These are phyloP conservation scores for Terfezia boudieri DNA, from an alignment of 495 filamentous ascomycete species.

Conservation along the genomic window DNA sequence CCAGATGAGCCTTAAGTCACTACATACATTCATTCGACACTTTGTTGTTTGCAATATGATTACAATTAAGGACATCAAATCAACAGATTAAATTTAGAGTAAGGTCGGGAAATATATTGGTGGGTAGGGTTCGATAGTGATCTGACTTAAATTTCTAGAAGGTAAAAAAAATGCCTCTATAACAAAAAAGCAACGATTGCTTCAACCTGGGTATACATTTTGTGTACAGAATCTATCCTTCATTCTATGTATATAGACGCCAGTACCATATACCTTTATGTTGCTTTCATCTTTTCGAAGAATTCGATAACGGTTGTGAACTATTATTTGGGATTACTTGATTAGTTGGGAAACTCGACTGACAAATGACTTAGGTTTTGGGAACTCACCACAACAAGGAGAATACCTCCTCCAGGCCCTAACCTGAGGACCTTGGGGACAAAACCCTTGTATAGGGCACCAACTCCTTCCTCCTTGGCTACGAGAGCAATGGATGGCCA, in stretches of 20 bases:
- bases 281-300: slow-evolving; percentile 33
- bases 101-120: too few relatives aligned
- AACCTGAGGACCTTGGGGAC: slow-evolving; percentile 79
- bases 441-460: slow-evolving; percentile 92
- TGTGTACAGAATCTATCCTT: too few relatives aligned
- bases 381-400: slow-evolving; percentile 9
- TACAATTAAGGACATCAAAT: too few relatives aligned
- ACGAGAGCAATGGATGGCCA: slow-evolving; percentile 66
- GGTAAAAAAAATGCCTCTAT: too few relatives aligned
- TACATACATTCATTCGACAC: background rate
- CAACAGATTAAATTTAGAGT: too few relatives aligned
- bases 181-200: too few relatives aligned
- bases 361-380: slow-evolving; percentile 14
- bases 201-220: too few relatives aligned
- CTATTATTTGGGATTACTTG: background rate
- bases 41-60: too few relatives aligned
- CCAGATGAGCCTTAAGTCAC: background rate
- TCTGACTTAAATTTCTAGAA: too few relatives aligned
- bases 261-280: too few relatives aligned
- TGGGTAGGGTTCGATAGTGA: too few relatives aligned
- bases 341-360: slow-evolving; percentile 7
- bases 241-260: too few relatives aligned
- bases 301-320: slow-evolving; percentile 90
- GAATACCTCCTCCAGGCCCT: slow-evolving; percentile 47
- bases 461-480: slow-evolving; percentile 80